Base-by-base conservation (phyloP, 305 asterid genomes). In the Fraxinus latifolia region DNA sequence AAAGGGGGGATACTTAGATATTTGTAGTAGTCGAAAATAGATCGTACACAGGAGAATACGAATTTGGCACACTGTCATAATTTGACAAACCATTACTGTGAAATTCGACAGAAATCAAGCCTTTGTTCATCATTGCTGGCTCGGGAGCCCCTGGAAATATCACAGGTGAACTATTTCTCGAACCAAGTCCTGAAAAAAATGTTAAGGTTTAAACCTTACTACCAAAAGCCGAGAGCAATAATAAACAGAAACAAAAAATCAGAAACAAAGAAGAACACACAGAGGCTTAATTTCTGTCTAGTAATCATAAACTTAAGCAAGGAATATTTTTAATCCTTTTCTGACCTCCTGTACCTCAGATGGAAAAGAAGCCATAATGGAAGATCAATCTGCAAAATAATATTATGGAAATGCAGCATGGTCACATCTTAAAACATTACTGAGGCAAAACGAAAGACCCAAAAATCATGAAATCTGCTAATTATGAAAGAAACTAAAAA, bases 81-180 rank as follows among this genome's bases (percentile, higher is more conserved):
- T 79, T 76, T 0, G 84, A 72, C 83, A 77, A 47, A 5, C 74
- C 74, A 65, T 82, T 67, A 65, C 80, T 70, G 81, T 73, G 84
- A 42, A 84, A 84, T 83, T 78, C 82, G 12, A 77, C 42, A 53
- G 86, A 83, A 21, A 79, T 80, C 74, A 85, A 55, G 47, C 83
- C 83, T 2, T 32, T 74, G 31, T 84, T 79, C 80, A 73, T 80
- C 47, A 84, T 86, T 37, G 88, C 87, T 44, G 86, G 90, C 83
- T 85, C 86, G 33, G 91, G 91, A 39, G 91, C 89, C 68, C 72
- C 89, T 3, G 74, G 7, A 3, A 73, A 73, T 29, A 19, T 74
- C 78, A 74, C n/a, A 60, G 73, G 75, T 1, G 89, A 79, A 70
- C 82, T 73, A 23, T 55, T 80, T 75, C 78, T 78, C 4, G 88